Evolutionary conservation across 1,139 yeast species (phyloP).

Genomic region (Pichia sp.): DNA sequence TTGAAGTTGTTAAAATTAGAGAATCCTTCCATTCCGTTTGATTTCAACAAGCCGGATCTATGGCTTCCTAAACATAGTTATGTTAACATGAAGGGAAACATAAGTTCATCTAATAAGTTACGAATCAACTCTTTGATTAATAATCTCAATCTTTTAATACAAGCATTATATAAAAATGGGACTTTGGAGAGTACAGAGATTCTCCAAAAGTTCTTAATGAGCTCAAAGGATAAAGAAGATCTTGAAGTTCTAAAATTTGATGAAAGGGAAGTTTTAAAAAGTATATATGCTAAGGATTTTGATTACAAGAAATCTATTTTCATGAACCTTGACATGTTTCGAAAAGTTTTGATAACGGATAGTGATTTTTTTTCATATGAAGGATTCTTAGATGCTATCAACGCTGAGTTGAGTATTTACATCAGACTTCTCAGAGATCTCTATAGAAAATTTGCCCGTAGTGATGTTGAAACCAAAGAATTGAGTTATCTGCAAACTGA

Average conservation of each 20-base stretch:
- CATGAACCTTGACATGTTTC: conserved; percentile 3
- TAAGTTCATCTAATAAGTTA: conserved; percentile 31
- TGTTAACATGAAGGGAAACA: conserved; percentile 26
- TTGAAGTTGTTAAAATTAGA: conserved; percentile 23
- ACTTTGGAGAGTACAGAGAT: conserved; percentile 9
- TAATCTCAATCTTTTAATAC: conserved; percentile 25
- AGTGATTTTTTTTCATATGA: conserved; percentile 48
- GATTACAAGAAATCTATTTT: conserved; percentile 25
- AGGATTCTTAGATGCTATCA: conserved; percentile 48
- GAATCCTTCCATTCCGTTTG: conserved; percentile 19
- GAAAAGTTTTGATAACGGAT: conserved; percentile 10
- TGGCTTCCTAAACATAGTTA: conserved; percentile 33
- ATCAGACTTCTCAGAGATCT: conserved; percentile 31
- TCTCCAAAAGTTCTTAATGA: conserved; percentile 9
- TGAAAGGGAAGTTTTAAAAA: conserved; percentile 29
- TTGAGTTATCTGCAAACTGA: conserved; percentile 14
- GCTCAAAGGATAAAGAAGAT: conserved; percentile 7
- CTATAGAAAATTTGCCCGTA: conserved; percentile 38
- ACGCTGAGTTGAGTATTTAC: conserved; percentile 39
- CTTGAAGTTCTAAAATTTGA: conserved; percentile 6
- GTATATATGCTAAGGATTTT: conserved; percentile 29
- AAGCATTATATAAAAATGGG: conserved; percentile 25
- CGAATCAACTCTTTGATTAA: conserved; percentile 23
- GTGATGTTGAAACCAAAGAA: conserved; percentile 42
- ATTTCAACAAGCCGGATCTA: conserved; percentile 16